Percentiles rank a stretch among this genome's conserved stretches.
Evolutionary conservation across 1,284 basidiomycete genomes (phyloP).

Genomic region (Omphalotus olearius): DNA sequence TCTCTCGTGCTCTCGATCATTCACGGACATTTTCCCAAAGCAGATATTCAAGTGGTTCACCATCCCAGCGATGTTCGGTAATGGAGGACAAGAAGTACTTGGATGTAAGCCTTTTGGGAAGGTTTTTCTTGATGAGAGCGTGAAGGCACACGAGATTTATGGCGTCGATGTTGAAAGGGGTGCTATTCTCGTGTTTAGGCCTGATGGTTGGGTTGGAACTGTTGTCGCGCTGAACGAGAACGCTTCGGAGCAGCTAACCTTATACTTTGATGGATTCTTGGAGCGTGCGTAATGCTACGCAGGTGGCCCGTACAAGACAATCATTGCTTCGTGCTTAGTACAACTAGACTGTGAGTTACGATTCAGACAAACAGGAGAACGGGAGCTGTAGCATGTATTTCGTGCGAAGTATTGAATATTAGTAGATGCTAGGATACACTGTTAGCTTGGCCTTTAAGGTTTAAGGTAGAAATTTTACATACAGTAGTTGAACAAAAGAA

Average conservation of each 20-base stretch:
- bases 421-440: too few species aligned
- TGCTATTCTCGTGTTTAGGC: conserved; percentile 21
- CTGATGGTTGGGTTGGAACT: conserved; percentile 22
- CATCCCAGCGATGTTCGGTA: conserved; percentile 17
- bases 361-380: too few species aligned
- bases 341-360: too few species aligned
- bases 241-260: conserved; percentile 9
- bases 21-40: conserved; percentile 13
- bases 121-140: conserved; percentile 20
- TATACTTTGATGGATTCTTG: conserved; percentile 18
- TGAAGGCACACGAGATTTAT: conserved; percentile 21
- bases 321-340: too few species aligned
- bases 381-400: too few species aligned
- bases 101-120: conserved; percentile 17
- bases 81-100: conserved; percentile 19
- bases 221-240: conserved; percentile 15
- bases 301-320: too few species aligned
- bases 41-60: conserved; percentile 21
- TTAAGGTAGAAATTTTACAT: too few species aligned
- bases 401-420: too few species aligned
- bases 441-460: too few species aligned
- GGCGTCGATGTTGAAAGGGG: conserved; percentile 20
- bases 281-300: background rate
- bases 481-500: too few species aligned
- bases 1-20: conserved; percentile 12